phyloP scores from a whole-genome alignment of 2,329 filamentous ascomycete species.

The Colletotrichum godetiae region DNA sequence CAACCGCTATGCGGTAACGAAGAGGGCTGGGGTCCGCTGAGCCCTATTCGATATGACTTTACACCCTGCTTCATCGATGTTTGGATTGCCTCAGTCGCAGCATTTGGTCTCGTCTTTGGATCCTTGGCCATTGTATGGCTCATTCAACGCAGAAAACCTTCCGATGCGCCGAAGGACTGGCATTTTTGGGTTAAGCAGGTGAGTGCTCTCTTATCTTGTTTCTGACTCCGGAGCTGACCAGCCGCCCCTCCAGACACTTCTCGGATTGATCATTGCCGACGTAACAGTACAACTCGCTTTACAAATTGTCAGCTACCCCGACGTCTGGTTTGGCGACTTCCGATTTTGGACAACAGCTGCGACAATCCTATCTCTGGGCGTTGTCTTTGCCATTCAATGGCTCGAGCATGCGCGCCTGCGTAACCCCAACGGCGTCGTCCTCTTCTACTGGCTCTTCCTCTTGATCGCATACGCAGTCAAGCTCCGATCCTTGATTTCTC shows the following conservation, averaged over 20 bases:
- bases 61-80: slow-evolving; percentile 98
- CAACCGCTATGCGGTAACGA: slow-evolving; percentile 88
- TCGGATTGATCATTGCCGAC: slow-evolving; percentile 75
- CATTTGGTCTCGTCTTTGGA: slow-evolving; percentile 83
- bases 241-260: slow-evolving; percentile 56
- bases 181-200: slow-evolving; percentile 96
- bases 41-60: slow-evolving; percentile 88
- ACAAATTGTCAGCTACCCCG: slow-evolving; percentile 77
- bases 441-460: slow-evolving; percentile 93
- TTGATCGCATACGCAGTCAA: slow-evolving; percentile 84
- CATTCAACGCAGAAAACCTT: slow-evolving; percentile 73
- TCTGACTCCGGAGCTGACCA: slow-evolving; percentile 19
- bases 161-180: slow-evolving; percentile 82
- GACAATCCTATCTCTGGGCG: slow-evolving; percentile 76
- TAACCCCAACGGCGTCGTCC: slow-evolving; percentile 86
- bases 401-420: slow-evolving; percentile 85
- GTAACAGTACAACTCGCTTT: slow-evolving; percentile 79
- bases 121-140: slow-evolving; percentile 84
- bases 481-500: slow-evolving; percentile 85
- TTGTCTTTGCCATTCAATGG: slow-evolving; percentile 86
- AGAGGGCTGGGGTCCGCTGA: slow-evolving; percentile 96
- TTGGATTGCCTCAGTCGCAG: slow-evolving; percentile 82
- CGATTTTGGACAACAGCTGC: slow-evolving; percentile 84
- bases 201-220: slow-evolving; percentile 44
- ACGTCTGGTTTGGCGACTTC: slow-evolving; percentile 83